These are phyloP conservation scores for Boletus speciosus DNA, from an alignment of 768 basidiomycete species.

Conservation along the genomic window DNA sequence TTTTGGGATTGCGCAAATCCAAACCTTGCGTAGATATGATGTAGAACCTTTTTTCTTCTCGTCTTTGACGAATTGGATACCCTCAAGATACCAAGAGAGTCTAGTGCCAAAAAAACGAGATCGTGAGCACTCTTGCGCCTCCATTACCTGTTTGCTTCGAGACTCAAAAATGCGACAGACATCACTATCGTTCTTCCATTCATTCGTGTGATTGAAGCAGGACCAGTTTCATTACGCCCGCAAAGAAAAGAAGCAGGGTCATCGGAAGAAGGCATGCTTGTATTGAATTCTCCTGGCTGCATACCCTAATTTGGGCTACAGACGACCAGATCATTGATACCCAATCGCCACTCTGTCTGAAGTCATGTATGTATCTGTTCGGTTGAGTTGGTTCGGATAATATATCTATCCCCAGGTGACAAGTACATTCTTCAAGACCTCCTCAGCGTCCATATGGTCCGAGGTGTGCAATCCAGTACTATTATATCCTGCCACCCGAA, in stretches of 20 bases:
- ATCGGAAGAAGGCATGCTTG: constrained; percentile 7
- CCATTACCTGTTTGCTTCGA: not conserved
- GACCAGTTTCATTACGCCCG: not conserved
- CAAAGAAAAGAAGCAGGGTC: not conserved
- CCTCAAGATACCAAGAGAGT: constrained; percentile 59
- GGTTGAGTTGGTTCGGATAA: not conserved
- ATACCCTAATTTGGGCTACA: constrained; percentile 5
- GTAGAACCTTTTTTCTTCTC: constrained; percentile 67
- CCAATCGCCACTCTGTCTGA: constrained; percentile 43
- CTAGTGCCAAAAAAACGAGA: constrained; percentile 40
- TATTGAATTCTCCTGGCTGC: not conserved
- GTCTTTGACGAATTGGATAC: constrained; percentile 64
- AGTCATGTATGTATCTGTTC: constrained; percentile 26
- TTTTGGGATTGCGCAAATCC: not conserved
- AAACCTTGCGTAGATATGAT: constrained; percentile 35
- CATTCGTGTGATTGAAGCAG: constrained; percentile 37
- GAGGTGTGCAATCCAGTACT: constrained; percentile 19
- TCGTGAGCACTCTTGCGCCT: constrained; percentile 43
- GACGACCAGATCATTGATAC: constrained; percentile 44
- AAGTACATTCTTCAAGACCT: constrained; percentile 40
- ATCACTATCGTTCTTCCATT: constrained; percentile 56
- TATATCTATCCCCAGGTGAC: constrained; percentile 9
- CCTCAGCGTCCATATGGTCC: constrained; percentile 52
- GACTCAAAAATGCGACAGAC: constrained; percentile 34
- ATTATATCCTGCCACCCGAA: constrained; percentile 33